Base-by-base conservation (phyloP, 1,284 basidiomycete genomes). In the Xerocomus nothofagi region DNA sequence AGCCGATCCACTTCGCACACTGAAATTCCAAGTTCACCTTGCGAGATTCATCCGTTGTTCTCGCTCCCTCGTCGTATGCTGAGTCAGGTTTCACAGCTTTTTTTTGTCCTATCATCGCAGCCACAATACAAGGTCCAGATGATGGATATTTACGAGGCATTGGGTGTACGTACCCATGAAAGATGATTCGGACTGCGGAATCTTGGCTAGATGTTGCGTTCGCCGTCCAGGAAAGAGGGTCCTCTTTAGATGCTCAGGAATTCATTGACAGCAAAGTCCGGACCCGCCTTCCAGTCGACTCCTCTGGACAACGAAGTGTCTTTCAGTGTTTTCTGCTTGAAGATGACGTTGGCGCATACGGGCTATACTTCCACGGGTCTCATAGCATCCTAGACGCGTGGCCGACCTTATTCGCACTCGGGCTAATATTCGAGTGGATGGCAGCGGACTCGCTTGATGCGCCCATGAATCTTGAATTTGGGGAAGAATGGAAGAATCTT, bases 321-420 rank as follows among this genome's bases (percentile, higher is more conserved):
- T 45, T 45, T 17, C 44, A 39, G 20, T 45, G 44, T 18, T 30
- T 30, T 12, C 44, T 45, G 7, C 34, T 45, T 8, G 1, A 10
- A 18, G 44, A 38, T 6, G 27, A 45, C 7, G 20, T 20, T 3
- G 34, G 44, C 11, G 10, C 26, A 29, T 30, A 45, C 5, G 34
- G 44, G 7, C 15, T 45, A 7, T 45, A 45, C 12, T 45, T 45
- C 20, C 44, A 45, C 10, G 44, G 44, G 8, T 45, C 44, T 38
- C 44, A 45, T 30, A 4, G 8, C 12, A 45, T 45, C 27, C 26
- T 45, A 8, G 44, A 45, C 21, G 44, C n/a, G 5, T 45, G 44
- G 44, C 44, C 44, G 7, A 45, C 44, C 27, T 30, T 45, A 0
- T 45, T 39, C 11, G 34, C 34, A 12, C 27, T 45, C 12, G 44